Conservation (phyloP, 2,329 filamentous ascomycete genomes). For the Epichloe sp. region DNA sequence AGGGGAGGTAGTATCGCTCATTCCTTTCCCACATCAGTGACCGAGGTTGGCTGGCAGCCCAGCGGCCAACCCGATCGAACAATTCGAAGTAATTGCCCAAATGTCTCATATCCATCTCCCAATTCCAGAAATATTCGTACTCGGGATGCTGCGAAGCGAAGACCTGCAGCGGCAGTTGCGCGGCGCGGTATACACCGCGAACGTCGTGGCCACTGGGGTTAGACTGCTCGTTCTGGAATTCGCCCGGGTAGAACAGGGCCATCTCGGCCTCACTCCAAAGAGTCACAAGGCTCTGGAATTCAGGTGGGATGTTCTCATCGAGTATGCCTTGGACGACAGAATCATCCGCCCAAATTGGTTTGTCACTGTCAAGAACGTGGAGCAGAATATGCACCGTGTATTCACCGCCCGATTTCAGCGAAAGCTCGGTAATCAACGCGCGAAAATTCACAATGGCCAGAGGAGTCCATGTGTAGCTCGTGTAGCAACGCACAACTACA, state of each 20-base stretch:
- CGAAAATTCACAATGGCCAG: conserved; percentile 72
- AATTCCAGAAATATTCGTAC: conserved; percentile 57
- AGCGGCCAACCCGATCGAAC: conserved; percentile 52
- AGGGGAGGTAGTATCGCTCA: conserved; percentile 63
- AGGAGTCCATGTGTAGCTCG: conserved; percentile 63
- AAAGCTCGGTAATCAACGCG: conserved; percentile 66
- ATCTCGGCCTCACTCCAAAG: conserved; percentile 81
- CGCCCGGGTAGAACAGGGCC: conserved; percentile 59
- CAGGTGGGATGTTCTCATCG: conserved; percentile 49
- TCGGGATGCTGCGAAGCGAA: conserved; percentile 51
- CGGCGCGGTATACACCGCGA: conserved; percentile 56
- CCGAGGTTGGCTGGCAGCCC: conserved; percentile 55
- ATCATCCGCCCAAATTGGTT: conserved; percentile 72
- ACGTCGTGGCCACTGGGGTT: conserved; percentile 44
- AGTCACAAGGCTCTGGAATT: conserved; percentile 70
- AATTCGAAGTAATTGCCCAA: conserved; percentile 60
- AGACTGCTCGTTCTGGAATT: conserved; percentile 55
- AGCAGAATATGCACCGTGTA: conserved; percentile 75
- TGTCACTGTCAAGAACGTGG: conserved; percentile 67
- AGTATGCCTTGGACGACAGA: conserved; percentile 59
- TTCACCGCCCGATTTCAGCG: conserved; percentile 65
- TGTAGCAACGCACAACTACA: conserved; percentile 69
- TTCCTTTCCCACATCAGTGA: conserved; percentile 68
- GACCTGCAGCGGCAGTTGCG: conserved; percentile 50
- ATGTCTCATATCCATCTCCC: conserved; percentile 56